Conservation (phyloP, 116 monocot species). For the Iris pallida region DNA sequence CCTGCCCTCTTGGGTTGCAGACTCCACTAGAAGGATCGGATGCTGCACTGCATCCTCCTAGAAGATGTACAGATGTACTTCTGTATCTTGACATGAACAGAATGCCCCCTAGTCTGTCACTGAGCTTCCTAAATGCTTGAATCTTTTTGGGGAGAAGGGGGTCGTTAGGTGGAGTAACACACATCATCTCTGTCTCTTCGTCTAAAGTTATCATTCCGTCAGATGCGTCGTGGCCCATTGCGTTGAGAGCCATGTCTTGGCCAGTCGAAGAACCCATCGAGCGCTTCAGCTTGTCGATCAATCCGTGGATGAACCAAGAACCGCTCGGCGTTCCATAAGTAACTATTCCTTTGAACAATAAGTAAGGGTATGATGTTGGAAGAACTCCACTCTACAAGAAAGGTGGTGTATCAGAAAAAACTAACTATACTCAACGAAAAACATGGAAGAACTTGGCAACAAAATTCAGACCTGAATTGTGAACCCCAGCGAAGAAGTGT, state of each 20-base stretch:
- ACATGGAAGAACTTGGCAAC: background rate
- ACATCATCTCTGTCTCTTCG: constrained; percentile 19
- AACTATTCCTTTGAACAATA: constrained; percentile 31
- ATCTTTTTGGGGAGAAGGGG: constrained; percentile 37
- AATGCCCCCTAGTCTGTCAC: constrained; percentile 31
- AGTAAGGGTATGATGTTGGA: constrained; percentile 30
- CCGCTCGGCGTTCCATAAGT: constrained; percentile 28
- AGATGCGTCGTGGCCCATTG: constrained; percentile 27
- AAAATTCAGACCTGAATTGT: constrained; percentile 22
- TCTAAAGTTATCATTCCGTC: constrained; percentile 33
- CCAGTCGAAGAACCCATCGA: constrained; percentile 20
- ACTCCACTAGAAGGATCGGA: constrained; percentile 19
- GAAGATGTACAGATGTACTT: constrained; percentile 35
- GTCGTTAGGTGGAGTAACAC: constrained; percentile 20
- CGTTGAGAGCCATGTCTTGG: constrained; percentile 26
- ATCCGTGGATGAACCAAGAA: constrained; percentile 33
- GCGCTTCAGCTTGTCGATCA: constrained; percentile 32
- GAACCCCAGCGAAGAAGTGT: constrained; percentile 29
- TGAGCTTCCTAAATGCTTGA: constrained; percentile 21
- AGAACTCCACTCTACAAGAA: constrained; percentile 27
- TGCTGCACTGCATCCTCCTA: constrained; percentile 37
- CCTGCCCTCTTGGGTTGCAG: constrained; percentile 26
- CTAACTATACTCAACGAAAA: background rate
- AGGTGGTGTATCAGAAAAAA: background rate
- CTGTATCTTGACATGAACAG: constrained; percentile 37